These are phyloP conservation scores for Medicago arabica DNA, from an alignment of 306 rosid genomes.

Conservation along the genomic window DNA sequence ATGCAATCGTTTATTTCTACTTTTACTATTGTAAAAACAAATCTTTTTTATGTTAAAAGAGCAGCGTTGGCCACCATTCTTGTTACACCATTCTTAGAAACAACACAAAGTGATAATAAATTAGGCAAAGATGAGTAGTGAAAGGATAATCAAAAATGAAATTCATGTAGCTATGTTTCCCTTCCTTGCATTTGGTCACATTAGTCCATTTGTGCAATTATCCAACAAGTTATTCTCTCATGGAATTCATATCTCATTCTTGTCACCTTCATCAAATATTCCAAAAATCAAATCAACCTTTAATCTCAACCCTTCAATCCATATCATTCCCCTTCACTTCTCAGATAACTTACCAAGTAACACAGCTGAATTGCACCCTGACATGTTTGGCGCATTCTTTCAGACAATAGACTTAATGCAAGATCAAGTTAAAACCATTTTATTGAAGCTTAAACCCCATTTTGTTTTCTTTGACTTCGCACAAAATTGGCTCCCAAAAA, in stretches of 20 bases:
- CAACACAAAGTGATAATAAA: background rate
- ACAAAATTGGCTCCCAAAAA: conserved; percentile 56
- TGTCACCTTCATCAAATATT: conserved; percentile 49
- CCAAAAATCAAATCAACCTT: conserved; percentile 46
- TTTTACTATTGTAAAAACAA: no score
- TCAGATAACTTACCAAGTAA: conserved; percentile 21
- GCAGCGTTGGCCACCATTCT: background rate
- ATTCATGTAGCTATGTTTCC: conserved; percentile 60
- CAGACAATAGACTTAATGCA: conserved; percentile 45
- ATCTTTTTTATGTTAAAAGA: background rate
- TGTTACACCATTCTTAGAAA: background rate
- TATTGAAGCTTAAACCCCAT: conserved; percentile 53
- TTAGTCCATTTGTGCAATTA: conserved; percentile 57
- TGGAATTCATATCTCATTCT: conserved; percentile 50
- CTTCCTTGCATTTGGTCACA: conserved; percentile 59
- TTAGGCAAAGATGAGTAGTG: background rate
- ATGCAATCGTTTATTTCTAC: no score
- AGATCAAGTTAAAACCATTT: conserved; percentile 44
- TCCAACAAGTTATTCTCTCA: conserved; percentile 59
- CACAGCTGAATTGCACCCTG: conserved; percentile 49
- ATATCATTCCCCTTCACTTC: conserved; percentile 45
- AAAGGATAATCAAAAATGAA: background rate
- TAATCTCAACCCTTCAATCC: conserved; percentile 34
- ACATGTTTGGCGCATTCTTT: conserved; percentile 29
- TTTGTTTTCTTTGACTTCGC: conserved; percentile 60